Percentiles rank a stretch among this genome's conserved stretches.
These are phyloP conservation scores for Hyaloperonospora brassicae DNA, from an alignment of 352 stramenopile genomes.

Conservation along the genomic window DNA sequence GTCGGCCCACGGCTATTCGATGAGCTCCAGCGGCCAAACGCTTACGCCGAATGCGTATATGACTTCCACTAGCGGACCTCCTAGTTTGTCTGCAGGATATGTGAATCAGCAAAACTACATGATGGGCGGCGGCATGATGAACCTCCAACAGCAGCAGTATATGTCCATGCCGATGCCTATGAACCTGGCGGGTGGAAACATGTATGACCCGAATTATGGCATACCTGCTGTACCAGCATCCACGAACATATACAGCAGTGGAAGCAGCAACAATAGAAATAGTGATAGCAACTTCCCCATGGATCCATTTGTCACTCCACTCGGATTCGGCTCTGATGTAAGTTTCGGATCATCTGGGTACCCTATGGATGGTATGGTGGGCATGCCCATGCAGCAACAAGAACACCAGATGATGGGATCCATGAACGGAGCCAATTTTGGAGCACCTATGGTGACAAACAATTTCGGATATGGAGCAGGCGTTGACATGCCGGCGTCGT, in stretches of 20 bases:
- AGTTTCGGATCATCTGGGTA: slow-evolving; percentile 36
- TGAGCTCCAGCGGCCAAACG: slow-evolving; percentile 26
- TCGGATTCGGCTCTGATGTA: slow-evolving; percentile 26
- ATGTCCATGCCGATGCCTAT: slow-evolving; percentile 56
- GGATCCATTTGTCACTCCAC: slow-evolving; percentile 62
- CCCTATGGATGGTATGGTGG: slow-evolving; percentile 27
- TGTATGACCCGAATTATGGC: slow-evolving; percentile 37
- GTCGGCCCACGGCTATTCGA: slow-evolving; percentile 28
- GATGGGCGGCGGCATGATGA: slow-evolving; percentile 46
- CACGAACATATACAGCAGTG: slow-evolving; percentile 11
- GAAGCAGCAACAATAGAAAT: slow-evolving; percentile 15
- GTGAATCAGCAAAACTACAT: slow-evolving; percentile 47
- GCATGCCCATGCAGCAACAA: slow-evolving; percentile 32
- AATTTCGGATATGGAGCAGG: slow-evolving; percentile 40
- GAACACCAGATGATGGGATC: slow-evolving; percentile 42
- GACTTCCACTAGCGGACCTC: slow-evolving; percentile 16
- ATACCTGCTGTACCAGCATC: slow-evolving; percentile 3
- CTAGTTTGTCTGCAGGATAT: slow-evolving; percentile 21
- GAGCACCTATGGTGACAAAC: slow-evolving; percentile 26
- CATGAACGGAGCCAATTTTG: slow-evolving; percentile 38
- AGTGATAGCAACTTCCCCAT: slow-evolving; percentile 37
- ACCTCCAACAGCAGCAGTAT: slow-evolving; percentile 44
- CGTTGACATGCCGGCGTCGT: slow-evolving; percentile 17
- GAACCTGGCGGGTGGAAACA: slow-evolving; percentile 31
- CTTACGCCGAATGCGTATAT: slow-evolving; percentile 41